Evolutionary conservation across 257 asterid genomes (phyloP), one percentile per base, ranked within the genome.

Genomic region (Petunia axillaris): DNA sequence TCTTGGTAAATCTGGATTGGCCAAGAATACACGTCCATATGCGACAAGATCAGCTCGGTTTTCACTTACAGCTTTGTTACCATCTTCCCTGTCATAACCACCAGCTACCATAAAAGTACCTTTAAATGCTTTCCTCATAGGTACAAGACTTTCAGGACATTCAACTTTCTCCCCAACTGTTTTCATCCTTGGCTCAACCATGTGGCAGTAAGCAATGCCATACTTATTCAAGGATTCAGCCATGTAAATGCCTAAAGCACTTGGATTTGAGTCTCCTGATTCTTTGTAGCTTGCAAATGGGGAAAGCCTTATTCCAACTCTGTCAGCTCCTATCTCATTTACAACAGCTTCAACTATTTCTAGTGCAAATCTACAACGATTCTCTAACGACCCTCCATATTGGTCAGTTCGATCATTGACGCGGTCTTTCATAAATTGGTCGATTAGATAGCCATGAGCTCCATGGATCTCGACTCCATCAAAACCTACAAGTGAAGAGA

Each of bases 381-480:
- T 92, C 83, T 89, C 91, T 7, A 93, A 65, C 6, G 90, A 86
- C 6, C 98, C 97, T 4, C 96, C 96, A n/a, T 93, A 93, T 63
- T 88, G 80, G 77, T 93, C 98, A 0, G 91, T 91, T 7, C 97
- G 82, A 64, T 91, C 92, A 9, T 91, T 91, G 54, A 83, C 88
- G 79, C 84, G 85, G 75, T 93, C 97, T 86, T 93, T 93, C 80
- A 92, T 6, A 75, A 93, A 92, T 80, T 93, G 96, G 59, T 93
- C 97, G 13, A 92, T 82, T 36, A 89, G 88, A 37, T 84, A 93
- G 36, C 97, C 97, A n/a, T 91, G 88, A 8, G 95, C 97, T 2
- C 95, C 97, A 4, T 94, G 97, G 80, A 92, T 82, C 87, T 94
- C 97, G 35, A 94, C 84, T 68, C 98, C 97, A 65, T 93, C 97